A percentile compares a stretch with the other conserved stretches of the same genome.
These are phyloP conservation scores for Yamadazyma spencermartinsiae DNA, from an alignment of 1,139 yeast genomes.

Conservation along the genomic window DNA sequence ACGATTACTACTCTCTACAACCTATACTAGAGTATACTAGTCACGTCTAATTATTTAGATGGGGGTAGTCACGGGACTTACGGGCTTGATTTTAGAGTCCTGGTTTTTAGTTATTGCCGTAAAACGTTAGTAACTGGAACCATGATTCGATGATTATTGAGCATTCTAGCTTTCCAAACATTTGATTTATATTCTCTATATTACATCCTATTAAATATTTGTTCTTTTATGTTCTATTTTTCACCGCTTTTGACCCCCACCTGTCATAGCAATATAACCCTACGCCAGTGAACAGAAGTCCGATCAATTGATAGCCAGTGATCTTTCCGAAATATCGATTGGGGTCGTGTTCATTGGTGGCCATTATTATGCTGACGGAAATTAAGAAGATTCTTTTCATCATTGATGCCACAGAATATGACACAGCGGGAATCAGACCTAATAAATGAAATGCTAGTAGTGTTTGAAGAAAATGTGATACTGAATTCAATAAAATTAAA, in stretches of 20 bases:
- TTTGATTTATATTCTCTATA: constrained; percentile 5
- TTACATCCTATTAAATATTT: constrained; percentile 1
- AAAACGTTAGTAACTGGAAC: constrained; percentile 3
- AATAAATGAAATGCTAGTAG: constrained; percentile 37
- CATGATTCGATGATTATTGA: constrained; percentile 26
- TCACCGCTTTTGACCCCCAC: constrained; percentile 41
- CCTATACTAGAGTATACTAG: constrained; percentile 51
- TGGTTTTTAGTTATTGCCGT: constrained; percentile 5
- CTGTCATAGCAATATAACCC: constrained; percentile 43
- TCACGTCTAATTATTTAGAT: constrained; percentile 11
- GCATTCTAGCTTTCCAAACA: constrained; percentile 54
- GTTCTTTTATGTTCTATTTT: constrained; percentile 14
- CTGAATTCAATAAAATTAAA: constrained; percentile 30
- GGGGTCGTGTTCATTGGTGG: constrained; percentile 15
- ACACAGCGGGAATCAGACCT: constrained; percentile 41
- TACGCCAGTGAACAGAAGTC: constrained; percentile 30
- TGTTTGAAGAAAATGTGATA: constrained; percentile 39
- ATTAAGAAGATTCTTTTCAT: constrained; percentile 43
- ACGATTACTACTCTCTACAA: constrained; percentile 55
- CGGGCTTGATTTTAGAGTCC: constrained; percentile 37
- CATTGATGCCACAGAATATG: constrained; percentile 46
- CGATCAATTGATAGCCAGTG: constrained; percentile 30
- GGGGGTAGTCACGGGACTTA: constrained; percentile 44
- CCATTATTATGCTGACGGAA: constrained; percentile 33
- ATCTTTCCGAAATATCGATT: constrained; percentile 29